A percentile compares a stretch with the other conserved stretches of the same genome.
Conservation (phyloP, 768 basidiomycete genomes). For the Lentinula detonsa region DNA sequence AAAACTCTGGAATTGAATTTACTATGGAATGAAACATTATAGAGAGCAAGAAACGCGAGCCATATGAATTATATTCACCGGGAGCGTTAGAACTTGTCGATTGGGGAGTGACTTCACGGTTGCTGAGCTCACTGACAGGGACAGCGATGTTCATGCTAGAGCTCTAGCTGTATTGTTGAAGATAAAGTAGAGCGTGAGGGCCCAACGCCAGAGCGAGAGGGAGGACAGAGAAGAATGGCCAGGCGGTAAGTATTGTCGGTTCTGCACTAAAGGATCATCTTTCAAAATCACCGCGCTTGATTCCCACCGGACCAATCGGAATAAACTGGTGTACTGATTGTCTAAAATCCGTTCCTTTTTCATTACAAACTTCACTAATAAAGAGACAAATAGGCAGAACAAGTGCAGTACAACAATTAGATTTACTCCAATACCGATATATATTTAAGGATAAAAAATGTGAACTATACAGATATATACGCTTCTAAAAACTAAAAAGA, state of each 20-base stretch:
- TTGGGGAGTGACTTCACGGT: not conserved
- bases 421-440: not conserved
- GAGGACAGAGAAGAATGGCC: constrained; percentile 33
- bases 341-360: not conserved
- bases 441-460: not conserved
- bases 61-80: not conserved
- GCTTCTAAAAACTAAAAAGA: not conserved
- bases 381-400: constrained; percentile 8
- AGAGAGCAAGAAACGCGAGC: not conserved
- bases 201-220: constrained; percentile 38
- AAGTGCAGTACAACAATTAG: not conserved
- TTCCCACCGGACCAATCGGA: constrained; percentile 62
- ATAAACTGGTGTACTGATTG: constrained; percentile 30
- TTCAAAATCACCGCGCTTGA: constrained; percentile 4
- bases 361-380: constrained; percentile 1
- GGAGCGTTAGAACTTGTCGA: not conserved
- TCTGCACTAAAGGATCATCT: not conserved
- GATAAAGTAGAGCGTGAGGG: constrained; percentile 4
- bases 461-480: not conserved
- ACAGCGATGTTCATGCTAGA: constrained; percentile 59
- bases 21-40: not conserved
- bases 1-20: constrained; percentile 30
- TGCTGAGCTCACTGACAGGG: constrained; percentile 12
- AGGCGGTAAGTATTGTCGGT: not conserved
- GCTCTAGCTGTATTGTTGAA: constrained; percentile 18